phyloP scores from a whole-genome alignment of 176 grass and related monocot genomes.

The maize (Zea mays) region Zm-B73-REFERENCE-NAM-5.0 NC_050097.1:209810001-209810500 shows the following conservation, averaged over 20 bases:
- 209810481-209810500: too few species aligned
- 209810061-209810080: slow-evolving; percentile 96
- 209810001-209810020: slow-evolving; percentile 65
- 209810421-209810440: too few species aligned
- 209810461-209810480: too few species aligned
- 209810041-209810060: slow-evolving; percentile 70
- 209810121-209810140: slow-evolving; percentile 73
- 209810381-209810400: too few species aligned
- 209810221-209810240: slow-evolving; percentile 50
- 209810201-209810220: slow-evolving; percentile 86
- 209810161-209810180: slow-evolving; percentile 56
- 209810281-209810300: not conserved
- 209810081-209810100: slow-evolving; percentile 65
- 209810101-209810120: slow-evolving; percentile 69
- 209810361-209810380: too few species aligned
- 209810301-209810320: not conserved
- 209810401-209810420: too few species aligned
- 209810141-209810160: slow-evolving; percentile 66
- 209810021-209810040: slow-evolving; percentile 88
- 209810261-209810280: not conserved
- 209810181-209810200: slow-evolving; percentile 69
- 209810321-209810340: not conserved
- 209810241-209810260: not conserved
- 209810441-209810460: too few species aligned
- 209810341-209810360: too few species aligned